phyloP scores from a whole-genome alignment of 2,329 filamentous ascomycete species.

The Beauveria rudraprayagi region DNA sequence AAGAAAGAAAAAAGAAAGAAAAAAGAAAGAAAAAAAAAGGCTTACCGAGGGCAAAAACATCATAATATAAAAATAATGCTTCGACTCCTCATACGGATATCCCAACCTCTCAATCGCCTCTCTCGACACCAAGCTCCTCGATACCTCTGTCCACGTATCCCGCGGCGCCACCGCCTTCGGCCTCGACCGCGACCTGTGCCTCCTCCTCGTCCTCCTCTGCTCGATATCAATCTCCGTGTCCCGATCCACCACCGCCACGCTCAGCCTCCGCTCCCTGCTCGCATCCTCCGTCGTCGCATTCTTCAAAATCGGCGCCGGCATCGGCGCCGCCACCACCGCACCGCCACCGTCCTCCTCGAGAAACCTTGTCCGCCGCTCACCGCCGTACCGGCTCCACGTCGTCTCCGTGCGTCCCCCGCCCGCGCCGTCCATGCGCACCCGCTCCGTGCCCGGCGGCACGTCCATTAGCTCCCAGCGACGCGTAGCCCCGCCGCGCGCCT shows the following conservation, averaged over 20 bases:
- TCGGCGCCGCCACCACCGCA: not conserved
- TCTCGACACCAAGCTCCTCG: conserved; percentile 78
- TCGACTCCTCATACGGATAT: conserved; percentile 86
- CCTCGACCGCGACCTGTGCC: conserved; percentile 38
- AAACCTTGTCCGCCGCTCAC: conserved; percentile 67
- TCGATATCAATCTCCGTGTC: conserved; percentile 46
- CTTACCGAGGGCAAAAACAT: conserved; percentile 81
- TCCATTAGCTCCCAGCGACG: conserved; percentile 77
- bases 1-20: too few relatives aligned
- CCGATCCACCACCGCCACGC: conserved; percentile 38
- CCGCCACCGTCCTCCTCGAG: conserved; percentile 60
- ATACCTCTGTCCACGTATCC: conserved; percentile 93
- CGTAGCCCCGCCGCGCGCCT: conserved; percentile 66
- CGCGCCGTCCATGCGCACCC: conserved; percentile 72
- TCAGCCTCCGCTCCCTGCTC: conserved; percentile 30
- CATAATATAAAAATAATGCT: conserved; percentile 86
- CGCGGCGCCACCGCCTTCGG: conserved; percentile 39
- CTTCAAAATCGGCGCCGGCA: conserved; percentile 15
- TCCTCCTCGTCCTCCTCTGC: conserved; percentile 31
- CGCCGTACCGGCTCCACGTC: conserved; percentile 72
- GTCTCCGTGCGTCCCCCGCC: conserved; percentile 70
- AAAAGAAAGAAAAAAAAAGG: conserved; percentile 17
- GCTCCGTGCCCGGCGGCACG: conserved; percentile 74
- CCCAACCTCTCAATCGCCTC: conserved; percentile 80
- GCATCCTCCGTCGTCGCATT: conserved; percentile 13